Conservation (phyloP, 768 basidiomycete genomes). For the Hygrocybe punicea region DNA sequence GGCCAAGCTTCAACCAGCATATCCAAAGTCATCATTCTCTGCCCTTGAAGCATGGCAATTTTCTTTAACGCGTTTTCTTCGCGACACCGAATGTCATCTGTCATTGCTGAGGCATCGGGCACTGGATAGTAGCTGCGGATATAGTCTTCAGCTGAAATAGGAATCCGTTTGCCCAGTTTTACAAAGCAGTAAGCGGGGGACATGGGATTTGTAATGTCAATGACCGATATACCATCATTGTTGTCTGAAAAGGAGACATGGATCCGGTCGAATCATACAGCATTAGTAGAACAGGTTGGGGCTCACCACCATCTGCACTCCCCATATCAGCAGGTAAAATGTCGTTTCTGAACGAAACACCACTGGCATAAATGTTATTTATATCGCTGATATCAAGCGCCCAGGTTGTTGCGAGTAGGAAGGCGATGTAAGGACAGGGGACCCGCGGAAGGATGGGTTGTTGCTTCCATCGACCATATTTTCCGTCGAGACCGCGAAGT, state of each 20-base stretch:
- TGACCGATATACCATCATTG: constrained; percentile 34
- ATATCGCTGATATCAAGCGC: constrained; percentile 23
- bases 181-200: constrained; percentile 29
- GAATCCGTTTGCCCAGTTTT: background rate
- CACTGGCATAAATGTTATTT: constrained; percentile 13
- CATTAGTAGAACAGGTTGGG: background rate
- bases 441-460: constrained; percentile 15
- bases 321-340: constrained; percentile 25
- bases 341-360: constrained; percentile 9
- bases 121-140: too few species aligned
- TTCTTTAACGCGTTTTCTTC: too few species aligned
- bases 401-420: constrained; percentile 32
- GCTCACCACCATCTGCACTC: constrained; percentile 26
- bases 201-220: constrained; percentile 32
- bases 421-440: constrained; percentile 34
- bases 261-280: too few species aligned
- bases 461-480: constrained; percentile 21
- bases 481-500: constrained; percentile 27
- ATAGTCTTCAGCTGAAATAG: too few species aligned
- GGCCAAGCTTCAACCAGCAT: constrained; percentile 5
- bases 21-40: constrained; percentile 1
- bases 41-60: constrained; percentile 1
- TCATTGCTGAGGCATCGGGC: too few species aligned
- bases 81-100: too few species aligned
- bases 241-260: constrained; percentile 21